Evolutionary conservation across 2,329 filamentous ascomycete species (phyloP), one percentile per base, ranked within the genome.

Genomic region (Curvularia hawaiiensis): DNA sequence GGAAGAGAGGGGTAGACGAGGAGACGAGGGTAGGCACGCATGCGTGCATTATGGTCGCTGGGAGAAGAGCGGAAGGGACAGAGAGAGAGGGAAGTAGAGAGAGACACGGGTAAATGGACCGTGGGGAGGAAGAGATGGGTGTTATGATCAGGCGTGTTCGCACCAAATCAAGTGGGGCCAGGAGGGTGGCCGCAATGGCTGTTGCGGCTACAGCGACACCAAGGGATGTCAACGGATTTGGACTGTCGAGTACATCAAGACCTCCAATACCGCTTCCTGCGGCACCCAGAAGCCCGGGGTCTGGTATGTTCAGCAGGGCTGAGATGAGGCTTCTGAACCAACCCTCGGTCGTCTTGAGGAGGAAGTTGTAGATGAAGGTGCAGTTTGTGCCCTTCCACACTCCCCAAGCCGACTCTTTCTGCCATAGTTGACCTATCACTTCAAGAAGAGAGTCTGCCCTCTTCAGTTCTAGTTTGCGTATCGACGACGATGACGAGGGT

Each of bases 351-450:
- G 96, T 89, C 11, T 92, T 92, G 61, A 93, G 86, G 18, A 98
- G 83, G 46, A 97, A 86, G 0, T 88, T 90, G 78, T 98, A 97
- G 49, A 98, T 82, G 71, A 98, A 99, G 1, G 92, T 96, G 14
- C 90, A 87, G 73, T 98, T 98, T 38, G 92, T 91, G 9, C 89
- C 85, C 75, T 97, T 97, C 93, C 94, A 99, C 5, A 97, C 88
- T 4, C 95, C 95, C 83, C 92, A 93, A 0, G 89, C 89, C 35
- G 92, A 91, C 73, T 96, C 94, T 66, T 90, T 94, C 47, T 89
- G 84, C 91, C 95, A 98, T 20, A 98, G 79, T 73, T 96, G 90
- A 7, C 88, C 88, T 59, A 99, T 85, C 3, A 95, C 91, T 64
- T 97, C 92, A 67, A 93, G 85, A 56, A 98, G 82, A 0, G 93